Evolutionary conservation across 2,329 filamentous ascomycete genomes (phyloP).

Genomic region (Metarhizium humberi): DNA sequence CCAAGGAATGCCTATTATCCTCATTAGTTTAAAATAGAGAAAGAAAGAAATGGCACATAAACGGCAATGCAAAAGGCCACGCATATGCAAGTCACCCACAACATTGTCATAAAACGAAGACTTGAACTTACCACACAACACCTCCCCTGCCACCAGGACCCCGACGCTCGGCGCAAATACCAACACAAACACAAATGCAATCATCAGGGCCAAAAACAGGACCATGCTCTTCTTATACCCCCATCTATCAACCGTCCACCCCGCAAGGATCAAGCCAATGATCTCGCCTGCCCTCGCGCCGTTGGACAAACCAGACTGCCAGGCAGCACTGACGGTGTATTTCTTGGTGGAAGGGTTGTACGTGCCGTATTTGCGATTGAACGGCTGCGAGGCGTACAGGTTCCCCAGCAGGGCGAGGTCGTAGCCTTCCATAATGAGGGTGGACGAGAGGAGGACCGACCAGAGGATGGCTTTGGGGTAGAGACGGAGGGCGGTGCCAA

Average conservation of each 20-base stretch:
- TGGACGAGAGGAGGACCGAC: constrained; percentile 35
- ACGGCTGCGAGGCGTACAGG: constrained; percentile 37
- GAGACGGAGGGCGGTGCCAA: constrained; percentile 28
- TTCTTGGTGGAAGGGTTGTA: constrained; percentile 22
- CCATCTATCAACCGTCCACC: constrained; percentile 38
- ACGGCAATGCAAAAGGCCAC: no score
- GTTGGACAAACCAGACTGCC: constrained; percentile 48
- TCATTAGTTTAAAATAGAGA: neutral
- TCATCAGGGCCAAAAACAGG: constrained; percentile 33
- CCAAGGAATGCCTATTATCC: constrained; percentile 38
- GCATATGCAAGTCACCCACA: no score
- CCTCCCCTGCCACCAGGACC: constrained; percentile 37
- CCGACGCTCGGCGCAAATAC: constrained; percentile 41
- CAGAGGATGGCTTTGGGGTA: constrained; percentile 39
- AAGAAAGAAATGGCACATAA: no score
- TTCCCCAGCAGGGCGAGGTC: constrained; percentile 40
- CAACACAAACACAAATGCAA: constrained; percentile 40
- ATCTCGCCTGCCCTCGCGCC: constrained; percentile 45
- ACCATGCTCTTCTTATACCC: constrained; percentile 43
- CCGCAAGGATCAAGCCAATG: constrained; percentile 44
- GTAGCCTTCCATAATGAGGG: constrained; percentile 42
- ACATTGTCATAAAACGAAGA: no score
- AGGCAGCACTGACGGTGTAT: constrained; percentile 41
- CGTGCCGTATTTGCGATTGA: constrained; percentile 36
- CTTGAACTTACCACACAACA: constrained; percentile 26